Conservation (phyloP, 108 stramenopile genomes). For the Schizochytrium sp. region DNA sequence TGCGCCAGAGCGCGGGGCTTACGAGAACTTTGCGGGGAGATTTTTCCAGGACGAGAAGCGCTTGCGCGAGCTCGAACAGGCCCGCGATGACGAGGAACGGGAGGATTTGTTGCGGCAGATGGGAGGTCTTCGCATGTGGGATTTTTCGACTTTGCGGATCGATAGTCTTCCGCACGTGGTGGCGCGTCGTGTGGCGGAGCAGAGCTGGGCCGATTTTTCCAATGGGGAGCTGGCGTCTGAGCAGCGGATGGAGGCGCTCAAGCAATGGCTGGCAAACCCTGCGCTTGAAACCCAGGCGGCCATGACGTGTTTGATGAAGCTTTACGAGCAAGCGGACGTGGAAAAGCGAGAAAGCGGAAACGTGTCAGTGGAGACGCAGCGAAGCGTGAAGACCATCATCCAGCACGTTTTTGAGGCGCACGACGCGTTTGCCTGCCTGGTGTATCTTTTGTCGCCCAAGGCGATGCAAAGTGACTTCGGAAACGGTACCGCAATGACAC, state of each 20-base stretch:
- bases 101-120: neutral
- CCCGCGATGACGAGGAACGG: neutral
- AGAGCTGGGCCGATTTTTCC: neutral
- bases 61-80: neutral
- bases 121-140: neutral
- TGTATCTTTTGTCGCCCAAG: neutral
- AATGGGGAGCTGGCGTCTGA: neutral
- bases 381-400: neutral
- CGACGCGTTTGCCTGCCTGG: neutral
- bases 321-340: neutral
- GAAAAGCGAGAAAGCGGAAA: neutral
- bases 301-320: neutral
- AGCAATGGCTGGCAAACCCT: neutral
- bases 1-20: neutral
- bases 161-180: neutral
- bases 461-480: neutral
- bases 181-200: neutral
- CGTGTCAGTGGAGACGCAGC: neutral
- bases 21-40: neutral
- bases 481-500: neutral
- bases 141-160: neutral
- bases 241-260: neutral
- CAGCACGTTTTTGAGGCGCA: neutral
- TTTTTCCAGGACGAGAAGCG: neutral
- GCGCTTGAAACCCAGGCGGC: neutral